Percentiles rank a stretch among this genome's conserved stretches.
phyloP scores from a whole-genome alignment of 257 asterid species.

The Mitragyna speciosa region DNA sequence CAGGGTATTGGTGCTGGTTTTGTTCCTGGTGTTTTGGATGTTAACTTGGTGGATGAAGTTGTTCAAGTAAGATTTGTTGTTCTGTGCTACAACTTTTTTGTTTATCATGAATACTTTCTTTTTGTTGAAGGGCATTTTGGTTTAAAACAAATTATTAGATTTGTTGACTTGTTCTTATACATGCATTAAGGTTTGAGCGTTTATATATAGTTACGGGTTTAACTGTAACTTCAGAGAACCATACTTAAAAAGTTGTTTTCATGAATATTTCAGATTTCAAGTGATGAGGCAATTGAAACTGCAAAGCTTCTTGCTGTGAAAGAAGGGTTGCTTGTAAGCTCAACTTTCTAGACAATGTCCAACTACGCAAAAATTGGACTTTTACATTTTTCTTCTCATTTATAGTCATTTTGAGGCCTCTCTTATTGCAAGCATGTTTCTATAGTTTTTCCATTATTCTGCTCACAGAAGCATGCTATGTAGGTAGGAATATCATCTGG shows the following conservation, averaged over 20 bases:
- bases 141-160: not conserved
- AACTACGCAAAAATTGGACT: too few relatives aligned
- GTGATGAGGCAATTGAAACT: slow-evolving; percentile 90
- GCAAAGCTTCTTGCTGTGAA: slow-evolving; percentile 84
- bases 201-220: not conserved
- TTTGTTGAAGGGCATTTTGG: not conserved
- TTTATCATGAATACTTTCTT: not conserved
- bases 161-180: not conserved
- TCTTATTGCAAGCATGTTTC: not conserved
- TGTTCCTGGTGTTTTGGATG: slow-evolving; percentile 83
- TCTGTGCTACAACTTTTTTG: not conserved
- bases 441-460: slow-evolving; percentile 9
- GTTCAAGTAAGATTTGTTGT: slow-evolving; percentile 60
- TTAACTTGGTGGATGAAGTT: slow-evolving; percentile 72
- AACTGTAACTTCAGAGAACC: not conserved
- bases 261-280: slow-evolving; percentile 53
- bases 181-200: not conserved
- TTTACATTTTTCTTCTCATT: not conserved
- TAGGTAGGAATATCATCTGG: slow-evolving; percentile 97
- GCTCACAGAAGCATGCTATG: slow-evolving; percentile 14
- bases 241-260: not conserved
- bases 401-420: not conserved
- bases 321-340: slow-evolving; percentile 83
- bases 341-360: not conserved
- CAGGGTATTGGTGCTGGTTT: slow-evolving; percentile 99